A percentile compares a stretch with the other conserved stretches of the same genome.
Evolutionary conservation across 306 rosid species (phyloP).

Genomic region (Mimosa pudica): DNA sequence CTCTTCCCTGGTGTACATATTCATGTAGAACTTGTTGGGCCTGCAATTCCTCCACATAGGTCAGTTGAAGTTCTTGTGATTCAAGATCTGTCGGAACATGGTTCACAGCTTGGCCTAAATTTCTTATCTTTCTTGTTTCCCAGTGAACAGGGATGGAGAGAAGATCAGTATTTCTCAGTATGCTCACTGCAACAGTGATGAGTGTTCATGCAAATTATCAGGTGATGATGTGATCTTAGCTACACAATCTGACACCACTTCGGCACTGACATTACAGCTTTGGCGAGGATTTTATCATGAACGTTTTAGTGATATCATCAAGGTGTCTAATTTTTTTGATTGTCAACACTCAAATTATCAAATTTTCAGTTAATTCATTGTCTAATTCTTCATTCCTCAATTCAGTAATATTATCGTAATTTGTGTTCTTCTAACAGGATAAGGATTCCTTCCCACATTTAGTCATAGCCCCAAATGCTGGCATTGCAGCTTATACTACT

Average conservation of each 20-base stretch:
- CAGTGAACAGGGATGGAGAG: constrained; percentile 75
- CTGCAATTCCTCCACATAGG: constrained; percentile 77
- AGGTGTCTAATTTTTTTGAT: constrained; percentile 44
- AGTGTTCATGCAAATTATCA: constrained; percentile 66
- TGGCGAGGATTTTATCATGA: constrained; percentile 83
- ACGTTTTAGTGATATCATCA: constrained; percentile 57
- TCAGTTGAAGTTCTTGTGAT: constrained; percentile 39
- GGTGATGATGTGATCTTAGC: constrained; percentile 38
- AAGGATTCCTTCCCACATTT: constrained; percentile 71
- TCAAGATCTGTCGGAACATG: constrained; percentile 16
- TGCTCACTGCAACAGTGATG: constrained; percentile 54
- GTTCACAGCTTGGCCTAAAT: constrained; percentile 33
- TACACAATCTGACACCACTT: constrained; percentile 32
- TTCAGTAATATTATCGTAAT: background rate
- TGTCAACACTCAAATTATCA: constrained; percentile 11
- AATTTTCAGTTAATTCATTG: constrained; percentile 8
- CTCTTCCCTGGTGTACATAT: constrained; percentile 70
- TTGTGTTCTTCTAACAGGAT: constrained; percentile 46
- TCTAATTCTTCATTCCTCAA: background rate
- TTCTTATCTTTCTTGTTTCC: constrained; percentile 33
- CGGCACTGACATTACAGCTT: constrained; percentile 64
- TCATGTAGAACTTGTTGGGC: constrained; percentile 81
- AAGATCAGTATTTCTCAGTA: constrained; percentile 52
- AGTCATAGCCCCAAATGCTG: constrained; percentile 87
- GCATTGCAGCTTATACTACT: constrained; percentile 85